Evolutionary conservation across 805 yeast species (phyloP), one percentile per base, ranked within the genome.

Genomic region (Sporopachydermia quercuum): DNA sequence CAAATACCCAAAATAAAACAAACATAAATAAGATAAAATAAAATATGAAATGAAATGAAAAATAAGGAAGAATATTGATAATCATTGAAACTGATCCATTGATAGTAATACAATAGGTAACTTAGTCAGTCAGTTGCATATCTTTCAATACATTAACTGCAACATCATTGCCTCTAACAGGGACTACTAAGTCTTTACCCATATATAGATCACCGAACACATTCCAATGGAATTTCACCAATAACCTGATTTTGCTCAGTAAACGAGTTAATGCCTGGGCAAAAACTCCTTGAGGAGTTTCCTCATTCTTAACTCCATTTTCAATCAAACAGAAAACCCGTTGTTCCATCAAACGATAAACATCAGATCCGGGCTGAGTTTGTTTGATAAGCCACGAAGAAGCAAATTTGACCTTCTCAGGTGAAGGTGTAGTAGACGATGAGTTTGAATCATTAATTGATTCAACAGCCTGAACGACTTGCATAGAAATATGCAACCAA

Each of bases 331-430:
- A 55, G 56, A 76, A 75, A 14, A 74, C 66, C 46, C 76, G 74
- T 33, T 66, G 66, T 57, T 84, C 95, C 68, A 85, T 65, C 38
- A 83, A 65, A 4, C 78, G 76, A 53, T 84, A 84, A 34, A 84
- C 80, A 39, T 72, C 77, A 4, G 89, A 76, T 43, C 65, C 65
- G 38, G 95, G 95, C 58, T 84, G 94, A 8, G 87, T 79, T 58
- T 85, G 94, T 53, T 78, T 82, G 38, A 80, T 65, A 37, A 85
- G 65, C 94, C 95, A 84, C 47, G 76, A 72, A 54, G 74, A 73
- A 35, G 80, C 73, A 55, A 84, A 79, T 39, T 69, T 73, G 36
- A 74, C 63, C 49, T 65, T 49, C 14, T 68, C 69, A 1, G 68
- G 56, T 35, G 59, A 49, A 18, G 61, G 63, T n/a, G 36, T 5